Evolutionary conservation across 2,329 filamentous ascomycete genomes (phyloP).

Genomic region (Cephalotrichum gorgonifer): DNA sequence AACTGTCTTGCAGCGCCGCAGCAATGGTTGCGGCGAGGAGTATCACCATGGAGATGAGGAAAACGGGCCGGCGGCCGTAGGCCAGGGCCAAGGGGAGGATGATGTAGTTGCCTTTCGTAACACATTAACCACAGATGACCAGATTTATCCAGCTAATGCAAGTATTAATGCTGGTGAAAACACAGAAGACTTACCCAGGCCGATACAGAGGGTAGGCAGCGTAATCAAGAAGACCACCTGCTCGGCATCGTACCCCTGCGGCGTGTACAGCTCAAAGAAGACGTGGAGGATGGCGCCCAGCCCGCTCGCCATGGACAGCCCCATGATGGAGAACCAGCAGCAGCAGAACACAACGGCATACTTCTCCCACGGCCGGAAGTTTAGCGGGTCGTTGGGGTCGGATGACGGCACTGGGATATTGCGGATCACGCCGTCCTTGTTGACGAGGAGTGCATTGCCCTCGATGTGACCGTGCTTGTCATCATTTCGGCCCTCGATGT

Average conservation of each 20-base stretch:
- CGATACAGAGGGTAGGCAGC: slow-evolving; percentile 26
- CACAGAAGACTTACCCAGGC: slow-evolving; percentile 13
- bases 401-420: slow-evolving; percentile 11
- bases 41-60: slow-evolving; percentile 19
- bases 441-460: slow-evolving; percentile 8
- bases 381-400: slow-evolving; percentile 16
- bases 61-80: slow-evolving; percentile 24
- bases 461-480: slow-evolving; percentile 3
- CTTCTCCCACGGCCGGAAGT: slow-evolving; percentile 14
- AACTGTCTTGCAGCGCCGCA: slow-evolving; percentile 20
- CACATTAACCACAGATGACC: neutral
- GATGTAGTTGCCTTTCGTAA: slow-evolving; percentile 17
- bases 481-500: too few relatives aligned
- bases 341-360: slow-evolving; percentile 12
- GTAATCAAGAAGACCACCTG: slow-evolving; percentile 23
- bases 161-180: neutral
- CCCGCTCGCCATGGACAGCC: slow-evolving; percentile 38
- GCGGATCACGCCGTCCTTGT: slow-evolving; percentile 9
- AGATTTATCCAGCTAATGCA: too few relatives aligned
- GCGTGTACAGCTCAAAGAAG: slow-evolving; percentile 20
- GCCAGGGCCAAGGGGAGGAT: slow-evolving; percentile 26
- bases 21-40: slow-evolving; percentile 21
- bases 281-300: slow-evolving; percentile 26
- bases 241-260: slow-evolving; percentile 12
- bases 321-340: slow-evolving; percentile 20